A percentile compares a stretch with the other conserved stretches of the same genome.
phyloP scores from a whole-genome alignment of 306 rosid genomes.

The Cotoneaster glaucophyllus region DNA sequence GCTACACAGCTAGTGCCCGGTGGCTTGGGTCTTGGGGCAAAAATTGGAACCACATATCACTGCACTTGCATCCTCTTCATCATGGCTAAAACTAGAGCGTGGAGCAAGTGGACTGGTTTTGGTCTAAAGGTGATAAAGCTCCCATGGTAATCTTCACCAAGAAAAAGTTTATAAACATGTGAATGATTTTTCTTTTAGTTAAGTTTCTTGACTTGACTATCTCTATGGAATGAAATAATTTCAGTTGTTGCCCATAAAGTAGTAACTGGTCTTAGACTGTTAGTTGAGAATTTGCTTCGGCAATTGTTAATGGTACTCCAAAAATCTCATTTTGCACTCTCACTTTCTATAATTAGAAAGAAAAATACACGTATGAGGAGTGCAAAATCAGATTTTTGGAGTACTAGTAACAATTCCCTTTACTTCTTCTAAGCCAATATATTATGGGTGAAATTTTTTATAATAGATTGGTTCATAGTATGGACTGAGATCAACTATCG shows the following conservation, averaged over 20 bases:
- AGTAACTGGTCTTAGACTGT: too few species aligned
- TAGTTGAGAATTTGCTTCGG: background rate
- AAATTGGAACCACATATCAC: background rate
- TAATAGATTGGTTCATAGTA: background rate
- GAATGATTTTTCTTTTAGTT: background rate
- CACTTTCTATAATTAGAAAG: too few species aligned
- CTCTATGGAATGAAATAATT: too few species aligned
- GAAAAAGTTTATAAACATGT: background rate
- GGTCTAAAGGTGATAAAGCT: background rate
- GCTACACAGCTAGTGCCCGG: background rate
- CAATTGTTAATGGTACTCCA: too few species aligned
- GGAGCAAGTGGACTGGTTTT: background rate
- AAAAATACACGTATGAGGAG: too few species aligned
- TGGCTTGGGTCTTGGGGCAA: background rate
- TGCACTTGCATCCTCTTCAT: background rate
- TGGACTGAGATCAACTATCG: too few species aligned
- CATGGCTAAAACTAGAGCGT: background rate
- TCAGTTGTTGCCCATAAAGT: too few species aligned
- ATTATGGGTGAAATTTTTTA: background rate
- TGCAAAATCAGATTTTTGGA: too few species aligned
- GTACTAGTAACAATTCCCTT: too few species aligned
- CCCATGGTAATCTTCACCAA: background rate
- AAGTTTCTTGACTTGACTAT: background rate
- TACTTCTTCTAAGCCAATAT: background rate
- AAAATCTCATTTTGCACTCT: too few species aligned